Base-by-base conservation (phyloP, 345 rosid species). In the Salix koriyanagi region DNA sequence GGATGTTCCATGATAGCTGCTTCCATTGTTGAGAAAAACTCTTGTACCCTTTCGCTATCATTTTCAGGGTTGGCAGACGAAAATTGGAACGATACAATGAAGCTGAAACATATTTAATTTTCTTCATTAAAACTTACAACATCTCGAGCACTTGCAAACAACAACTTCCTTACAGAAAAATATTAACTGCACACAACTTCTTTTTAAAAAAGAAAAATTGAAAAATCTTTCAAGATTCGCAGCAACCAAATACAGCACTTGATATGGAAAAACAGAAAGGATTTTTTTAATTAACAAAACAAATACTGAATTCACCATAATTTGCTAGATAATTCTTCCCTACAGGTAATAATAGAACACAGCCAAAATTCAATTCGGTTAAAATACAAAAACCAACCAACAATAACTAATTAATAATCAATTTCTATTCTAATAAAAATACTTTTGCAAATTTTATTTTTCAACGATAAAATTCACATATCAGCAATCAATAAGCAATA, bases 1-100 rank as follows among this genome's bases (percentile, higher is more conserved):
- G 86, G 86, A 80, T 85, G 87, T 73, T 86, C 91, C 75, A 73
- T 75, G 48, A 89, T 78, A 54, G 87, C 80, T 75, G 73, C 75
- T 82, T 89, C 97, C 89, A 88, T 88, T 7, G 83, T 67, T 25
- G 74, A 67, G 79, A 76, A 88, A 70, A 92, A 88, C 16, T 87
- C 87, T 44, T 85, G 91, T 70, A 85, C 86, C 77, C 73, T 88
- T 70, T 91, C 87, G 54, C 85, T 85, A 78, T 89, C 87, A 70
- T 69, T 80, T 50, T 87, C 92, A 18, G 90, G 85, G 73, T 85
- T 90, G 25, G 87, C 41, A 32, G 85, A 26, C 14, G 77, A 68
- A 83, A 88, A 89, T 10, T 86, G 87, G 75, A 85, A 88, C 2
- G 91, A 89, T 34, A 88, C 86, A 4, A 87, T 87, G 88, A 84